Conservation (phyloP, 208 protist genomes). For the Trypanosoma conorhini region DNA sequence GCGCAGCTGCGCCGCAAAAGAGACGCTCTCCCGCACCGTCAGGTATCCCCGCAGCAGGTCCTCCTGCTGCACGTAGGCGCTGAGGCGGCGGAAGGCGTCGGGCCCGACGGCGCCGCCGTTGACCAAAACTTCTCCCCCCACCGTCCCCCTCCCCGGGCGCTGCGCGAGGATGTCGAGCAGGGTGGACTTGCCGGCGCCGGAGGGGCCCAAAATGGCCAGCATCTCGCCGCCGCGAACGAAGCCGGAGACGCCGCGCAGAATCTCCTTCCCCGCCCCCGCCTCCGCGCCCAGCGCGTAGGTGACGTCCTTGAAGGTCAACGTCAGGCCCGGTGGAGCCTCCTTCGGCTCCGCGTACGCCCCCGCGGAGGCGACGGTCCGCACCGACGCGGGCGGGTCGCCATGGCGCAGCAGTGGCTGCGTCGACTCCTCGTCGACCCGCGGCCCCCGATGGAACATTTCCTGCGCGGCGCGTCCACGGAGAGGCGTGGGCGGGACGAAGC, state of each 20-base stretch:
- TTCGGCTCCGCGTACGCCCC: neutral
- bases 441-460: neutral
- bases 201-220: slow-evolving; percentile 75
- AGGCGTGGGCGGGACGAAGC: too few relatives aligned
- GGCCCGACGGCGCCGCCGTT: slow-evolving; percentile 44
- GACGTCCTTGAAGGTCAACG: slow-evolving; percentile 51
- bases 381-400: neutral
- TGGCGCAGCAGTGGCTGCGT: slow-evolving; percentile 3
- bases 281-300: slow-evolving; percentile 35
- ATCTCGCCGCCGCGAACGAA: slow-evolving; percentile 58
- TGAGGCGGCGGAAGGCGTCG: slow-evolving; percentile 37
- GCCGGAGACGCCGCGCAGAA: slow-evolving; percentile 61
- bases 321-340: neutral
- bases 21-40: slow-evolving; percentile 72
- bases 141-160: slow-evolving; percentile 30
- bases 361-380: neutral
- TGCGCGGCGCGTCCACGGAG: neutral
- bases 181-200: slow-evolving; percentile 80
- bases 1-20: slow-evolving; percentile 62
- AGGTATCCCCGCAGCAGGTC: slow-evolving; percentile 64
- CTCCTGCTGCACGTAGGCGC: slow-evolving; percentile 84
- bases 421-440: neutral
- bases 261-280: slow-evolving; percentile 14
- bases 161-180: slow-evolving; percentile 77
- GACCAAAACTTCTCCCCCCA: slow-evolving; percentile 43